Percentiles rank a stretch among this genome's conserved stretches.
Evolutionary conservation across 805 yeast species (phyloP).

Genomic region (Ogataea ganodermae): DNA sequence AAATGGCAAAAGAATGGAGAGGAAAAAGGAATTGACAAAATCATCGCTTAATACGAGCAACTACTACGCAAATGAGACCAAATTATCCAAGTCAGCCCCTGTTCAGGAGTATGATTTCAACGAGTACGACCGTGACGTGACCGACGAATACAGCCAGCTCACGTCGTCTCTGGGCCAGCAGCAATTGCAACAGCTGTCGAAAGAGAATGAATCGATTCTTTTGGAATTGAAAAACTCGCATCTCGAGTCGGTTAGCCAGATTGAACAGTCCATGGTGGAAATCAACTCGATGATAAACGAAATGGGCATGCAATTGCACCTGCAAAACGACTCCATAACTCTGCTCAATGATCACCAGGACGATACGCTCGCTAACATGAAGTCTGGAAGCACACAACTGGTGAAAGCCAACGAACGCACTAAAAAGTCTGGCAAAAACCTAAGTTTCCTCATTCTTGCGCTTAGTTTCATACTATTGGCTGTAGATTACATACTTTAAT

Average conservation of each 20-base stretch:
- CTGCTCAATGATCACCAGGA: constrained; percentile 66
- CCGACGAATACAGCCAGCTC: constrained; percentile 39
- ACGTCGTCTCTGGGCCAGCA: constrained; percentile 40
- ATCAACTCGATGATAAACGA: constrained; percentile 76
- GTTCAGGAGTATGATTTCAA: constrained; percentile 34
- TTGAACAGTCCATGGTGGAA: constrained; percentile 67
- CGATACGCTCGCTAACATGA: constrained; percentile 63
- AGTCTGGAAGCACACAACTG: constrained; percentile 70
- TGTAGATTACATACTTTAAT: constrained; percentile 47
- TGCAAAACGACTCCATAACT: constrained; percentile 71
- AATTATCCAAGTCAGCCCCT: constrained; percentile 1
- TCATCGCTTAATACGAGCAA: constrained; percentile 30
- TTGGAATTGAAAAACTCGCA: constrained; percentile 60
- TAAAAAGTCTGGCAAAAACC: constrained; percentile 57
- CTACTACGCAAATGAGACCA: constrained; percentile 12
- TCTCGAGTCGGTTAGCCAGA: constrained; percentile 56
- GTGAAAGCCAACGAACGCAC: constrained; percentile 67
- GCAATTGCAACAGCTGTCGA: constrained; percentile 57
- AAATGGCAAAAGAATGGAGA: constrained; percentile 49
- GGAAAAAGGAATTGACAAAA: constrained; percentile 42
- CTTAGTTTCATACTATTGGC: constrained; percentile 59
- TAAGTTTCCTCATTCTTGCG: constrained; percentile 55
- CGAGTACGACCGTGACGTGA: constrained; percentile 29
- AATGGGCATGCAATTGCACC: constrained; percentile 66
- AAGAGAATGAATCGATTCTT: constrained; percentile 58